Evolutionary conservation across 83 land plant genomes (phyloP), one percentile per base, ranked within the genome.

Genomic region (Thuja plicata): DNA sequence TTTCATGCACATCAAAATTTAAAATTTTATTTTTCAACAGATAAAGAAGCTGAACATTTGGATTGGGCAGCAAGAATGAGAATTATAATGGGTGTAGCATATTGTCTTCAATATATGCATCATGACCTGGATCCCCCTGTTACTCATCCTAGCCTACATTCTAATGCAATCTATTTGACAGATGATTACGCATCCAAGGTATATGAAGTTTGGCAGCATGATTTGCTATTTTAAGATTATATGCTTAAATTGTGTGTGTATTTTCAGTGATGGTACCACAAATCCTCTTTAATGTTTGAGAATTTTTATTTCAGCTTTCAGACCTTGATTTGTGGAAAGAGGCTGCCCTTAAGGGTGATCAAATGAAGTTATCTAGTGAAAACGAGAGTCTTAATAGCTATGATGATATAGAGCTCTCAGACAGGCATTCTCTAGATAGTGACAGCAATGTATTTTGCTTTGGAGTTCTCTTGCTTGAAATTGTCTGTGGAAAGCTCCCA

Each of bases 151-250:
- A 89, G 91, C 62, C 88, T 97, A 45, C 91, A 79, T 45, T 91
- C 99, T 60, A 89, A 60, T 24, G 48, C 87, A 10, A 91, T 97
- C 82, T 92, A 70, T 80, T 89, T 98, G 88, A 94, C 97, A 1
- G 99, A 98, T 82, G 99, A 98, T 87, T 96, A 94, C 91, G 95
- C 99, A 86, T 96, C 99, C 27, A 98, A 98, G 94, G 98, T 92
- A 88, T 16, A 40, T 88, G 55, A 86, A 35, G 16, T 43, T 45
- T 37, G 32, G 48, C 17, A 70, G 37, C 84, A 7, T 50, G 90
- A 62, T 57, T 27, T 89, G 78, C 21, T 21, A 24, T 52, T 19
- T 82, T 87, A 38, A 50, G 57, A 41, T 27, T 40, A 17, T 57
- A 86, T n/a, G 38, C 45, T 87, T 34, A 24, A 24, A 34, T 38